A percentile compares a stretch with the other conserved stretches of the same genome.
These are phyloP conservation scores for Lentinula sp. DNA, from an alignment of 768 basidiomycete genomes.

Conservation along the genomic window DNA sequence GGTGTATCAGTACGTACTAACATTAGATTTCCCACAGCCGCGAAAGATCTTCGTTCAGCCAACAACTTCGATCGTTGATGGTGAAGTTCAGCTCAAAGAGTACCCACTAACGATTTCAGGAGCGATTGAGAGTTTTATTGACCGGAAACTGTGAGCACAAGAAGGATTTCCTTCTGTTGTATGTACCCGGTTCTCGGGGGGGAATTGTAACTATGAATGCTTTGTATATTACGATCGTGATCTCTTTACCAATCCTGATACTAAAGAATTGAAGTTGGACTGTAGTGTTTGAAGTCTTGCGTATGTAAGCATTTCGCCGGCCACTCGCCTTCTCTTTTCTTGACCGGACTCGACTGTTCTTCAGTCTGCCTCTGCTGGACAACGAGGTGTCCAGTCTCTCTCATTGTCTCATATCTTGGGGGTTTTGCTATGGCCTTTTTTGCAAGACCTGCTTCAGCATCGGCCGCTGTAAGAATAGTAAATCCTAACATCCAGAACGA, in stretches of 20 bases:
- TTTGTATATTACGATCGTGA: too few species aligned
- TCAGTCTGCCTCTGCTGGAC: conserved; percentile 7
- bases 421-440: conserved; percentile 58
- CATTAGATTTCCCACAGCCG: conserved; percentile 39
- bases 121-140: conserved; percentile 77
- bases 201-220: too few species aligned
- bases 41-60: conserved; percentile 85
- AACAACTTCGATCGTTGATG: conserved; percentile 63
- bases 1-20: not conserved
- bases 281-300: not conserved
- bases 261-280: not conserved
- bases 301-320: not conserved
- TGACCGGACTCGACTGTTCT: conserved; percentile 4
- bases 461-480: conserved; percentile 67
- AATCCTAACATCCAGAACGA: conserved; percentile 45
- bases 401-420: not conserved
- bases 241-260: not conserved
- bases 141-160: conserved; percentile 44
- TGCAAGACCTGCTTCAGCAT: conserved; percentile 52
- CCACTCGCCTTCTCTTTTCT: not conserved
- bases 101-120: conserved; percentile 71
- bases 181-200: not conserved
- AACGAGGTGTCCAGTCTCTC: conserved; percentile 6
- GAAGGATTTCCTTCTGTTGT: too few species aligned
- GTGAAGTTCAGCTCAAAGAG: conserved; percentile 70